These are phyloP conservation scores for Ambispora gerdemannii DNA, from an alignment of 192 early-diverging fungal genomes.

Conservation along the genomic window DNA sequence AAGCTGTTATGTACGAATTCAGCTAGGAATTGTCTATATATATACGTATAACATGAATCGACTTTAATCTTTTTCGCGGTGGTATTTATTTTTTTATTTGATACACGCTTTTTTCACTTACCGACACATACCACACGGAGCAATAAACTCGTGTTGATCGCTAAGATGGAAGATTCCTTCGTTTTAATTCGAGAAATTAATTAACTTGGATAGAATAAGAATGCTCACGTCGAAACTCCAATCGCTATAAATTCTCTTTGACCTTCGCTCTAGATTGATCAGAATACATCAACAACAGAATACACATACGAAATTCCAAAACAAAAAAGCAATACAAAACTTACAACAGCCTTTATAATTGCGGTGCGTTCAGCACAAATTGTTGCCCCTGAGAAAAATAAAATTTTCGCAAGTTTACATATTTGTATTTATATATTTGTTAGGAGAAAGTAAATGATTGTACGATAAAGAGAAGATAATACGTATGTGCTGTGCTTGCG, in stretches of 20 bases:
- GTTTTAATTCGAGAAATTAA: too few relatives aligned
- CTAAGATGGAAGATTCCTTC: not conserved
- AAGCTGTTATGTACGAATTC: not conserved
- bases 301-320: not conserved
- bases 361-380: slow-evolving; percentile 93
- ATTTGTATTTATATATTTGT: too few relatives aligned
- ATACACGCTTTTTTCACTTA: not conserved
- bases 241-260: slow-evolving; percentile 69
- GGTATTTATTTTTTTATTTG: not conserved
- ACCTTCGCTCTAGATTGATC: slow-evolving; percentile 63
- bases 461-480: too few relatives aligned
- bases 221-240: slow-evolving; percentile 67
- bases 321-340: not conserved
- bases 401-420: not conserved
- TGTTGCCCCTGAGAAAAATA: slow-evolving; percentile 51
- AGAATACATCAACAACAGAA: not conserved
- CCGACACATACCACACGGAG: slow-evolving; percentile 12
- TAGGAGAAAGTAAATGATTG: too few relatives aligned
- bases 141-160: not conserved
- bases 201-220: not conserved
- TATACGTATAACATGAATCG: not conserved
- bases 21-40: not conserved
- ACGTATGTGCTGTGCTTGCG: too few relatives aligned
- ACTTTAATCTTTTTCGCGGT: not conserved
- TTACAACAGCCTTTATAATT: slow-evolving; percentile 83